Percentiles rank a stretch among this genome's conserved stretches.
Conservation (phyloP, 2,329 filamentous ascomycete species). For the Claviceps sp. region DNA sequence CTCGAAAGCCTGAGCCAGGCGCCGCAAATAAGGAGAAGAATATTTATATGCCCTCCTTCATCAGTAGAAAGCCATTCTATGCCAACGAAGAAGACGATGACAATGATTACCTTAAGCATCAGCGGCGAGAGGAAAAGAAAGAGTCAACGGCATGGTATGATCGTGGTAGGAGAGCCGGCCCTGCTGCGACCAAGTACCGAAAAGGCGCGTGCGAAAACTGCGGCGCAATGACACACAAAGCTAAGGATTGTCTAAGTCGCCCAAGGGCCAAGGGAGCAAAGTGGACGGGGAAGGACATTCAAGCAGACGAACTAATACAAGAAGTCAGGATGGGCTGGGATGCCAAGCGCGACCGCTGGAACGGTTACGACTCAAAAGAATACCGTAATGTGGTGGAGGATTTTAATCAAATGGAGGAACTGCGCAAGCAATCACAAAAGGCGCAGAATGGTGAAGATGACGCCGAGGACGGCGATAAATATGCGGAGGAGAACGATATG, state of each 20-base stretch:
- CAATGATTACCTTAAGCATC: slow-evolving; percentile 90
- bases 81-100: slow-evolving; percentile 64
- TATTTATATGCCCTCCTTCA: slow-evolving; percentile 96
- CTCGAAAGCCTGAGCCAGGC: slow-evolving; percentile 21
- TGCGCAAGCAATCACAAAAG: slow-evolving; percentile 44
- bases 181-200: slow-evolving; percentile 88
- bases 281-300: slow-evolving; percentile 86
- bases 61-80: slow-evolving; percentile 96
- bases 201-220: slow-evolving; percentile 99
- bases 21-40: slow-evolving; percentile 71
- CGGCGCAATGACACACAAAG: slow-evolving; percentile 91
- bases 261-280: slow-evolving; percentile 81
- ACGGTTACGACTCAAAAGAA: slow-evolving; percentile 85
- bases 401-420: slow-evolving; percentile 71
- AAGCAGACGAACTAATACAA: slow-evolving; percentile 79
- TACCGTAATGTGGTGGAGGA: slow-evolving; percentile 81
- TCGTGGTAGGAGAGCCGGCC: slow-evolving; percentile 68
- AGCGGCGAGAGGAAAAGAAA: slow-evolving; percentile 52
- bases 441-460: slow-evolving; percentile 28
- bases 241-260: slow-evolving; percentile 81
- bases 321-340: slow-evolving; percentile 88
- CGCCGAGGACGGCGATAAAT: slow-evolving; percentile 53
- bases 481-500: slow-evolving; percentile 95
- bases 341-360: slow-evolving; percentile 94
- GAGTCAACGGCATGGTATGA: slow-evolving; percentile 84